Evolutionary conservation across 164 flowering plant species (phyloP).

Genomic region (Tetracentron sinense): DNA sequence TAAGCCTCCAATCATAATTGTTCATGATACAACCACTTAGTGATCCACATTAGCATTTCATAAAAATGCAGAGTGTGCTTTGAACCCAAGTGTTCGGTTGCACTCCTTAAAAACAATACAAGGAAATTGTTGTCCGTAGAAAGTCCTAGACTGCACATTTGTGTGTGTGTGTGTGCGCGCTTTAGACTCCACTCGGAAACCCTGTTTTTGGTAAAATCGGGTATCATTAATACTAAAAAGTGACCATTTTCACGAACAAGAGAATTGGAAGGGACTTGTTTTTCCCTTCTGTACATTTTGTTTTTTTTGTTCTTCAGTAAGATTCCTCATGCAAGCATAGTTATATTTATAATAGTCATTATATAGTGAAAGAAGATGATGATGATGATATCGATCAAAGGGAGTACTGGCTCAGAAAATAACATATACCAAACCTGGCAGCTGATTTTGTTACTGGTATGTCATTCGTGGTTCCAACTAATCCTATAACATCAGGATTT

Average conservation of each 20-base stretch:
- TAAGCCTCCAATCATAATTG: too few relatives aligned
- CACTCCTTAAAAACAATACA: not conserved
- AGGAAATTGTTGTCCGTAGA: too few relatives aligned
- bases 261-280: not conserved
- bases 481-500: slow-evolving; percentile 9
- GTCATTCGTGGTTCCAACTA: slow-evolving; percentile 18
- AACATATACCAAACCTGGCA: slow-evolving; percentile 24
- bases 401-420: not conserved
- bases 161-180: too few relatives aligned
- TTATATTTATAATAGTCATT: too few relatives aligned
- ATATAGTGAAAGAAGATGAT: not conserved
- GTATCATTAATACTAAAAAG: not conserved
- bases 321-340: not conserved
- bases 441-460: slow-evolving; percentile 10
- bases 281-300: not conserved
- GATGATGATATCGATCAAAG: not conserved
- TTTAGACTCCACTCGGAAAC: too few relatives aligned
- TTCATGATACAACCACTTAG: too few relatives aligned
- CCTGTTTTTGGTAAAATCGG: not conserved
- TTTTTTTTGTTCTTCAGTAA: not conserved
- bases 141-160: too few relatives aligned
- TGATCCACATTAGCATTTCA: too few relatives aligned
- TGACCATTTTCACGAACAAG: not conserved
- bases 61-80: too few relatives aligned
- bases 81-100: not conserved